phyloP scores from a whole-genome alignment of 768 basidiomycete genomes.

The Mycena latifolia region DNA sequence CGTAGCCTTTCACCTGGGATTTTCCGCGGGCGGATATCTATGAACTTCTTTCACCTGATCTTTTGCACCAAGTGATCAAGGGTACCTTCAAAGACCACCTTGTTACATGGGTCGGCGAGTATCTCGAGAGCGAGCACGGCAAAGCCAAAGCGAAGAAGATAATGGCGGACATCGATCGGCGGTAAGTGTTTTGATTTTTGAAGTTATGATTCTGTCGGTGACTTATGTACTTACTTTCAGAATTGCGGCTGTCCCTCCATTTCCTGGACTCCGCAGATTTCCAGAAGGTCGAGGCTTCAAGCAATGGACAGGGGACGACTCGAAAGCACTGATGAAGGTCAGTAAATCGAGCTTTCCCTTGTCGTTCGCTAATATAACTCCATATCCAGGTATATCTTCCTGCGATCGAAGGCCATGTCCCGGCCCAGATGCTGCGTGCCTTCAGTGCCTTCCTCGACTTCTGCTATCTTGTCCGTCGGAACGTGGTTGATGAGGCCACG shows the following conservation, averaged over 20 bases:
- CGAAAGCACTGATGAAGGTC: constrained; percentile 53
- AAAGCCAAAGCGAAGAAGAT: constrained; percentile 36
- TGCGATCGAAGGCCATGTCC: too few species aligned
- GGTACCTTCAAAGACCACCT: too few species aligned
- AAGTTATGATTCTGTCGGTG: not conserved
- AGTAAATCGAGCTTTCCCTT: too few species aligned
- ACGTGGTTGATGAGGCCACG: constrained; percentile 35
- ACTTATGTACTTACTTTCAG: constrained; percentile 25
- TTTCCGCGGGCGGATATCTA: constrained; percentile 53
- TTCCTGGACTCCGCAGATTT: constrained; percentile 43
- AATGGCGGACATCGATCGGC: constrained; percentile 45
- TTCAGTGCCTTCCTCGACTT: too few species aligned
- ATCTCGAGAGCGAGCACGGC: constrained; percentile 36
- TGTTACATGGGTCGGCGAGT: too few species aligned
- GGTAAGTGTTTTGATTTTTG: constrained; percentile 37
- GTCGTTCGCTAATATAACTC: too few species aligned
- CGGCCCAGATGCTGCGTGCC: too few species aligned
- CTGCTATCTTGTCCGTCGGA: constrained; percentile 36
- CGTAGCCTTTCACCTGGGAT: constrained; percentile 48
- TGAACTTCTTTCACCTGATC: constrained; percentile 43
- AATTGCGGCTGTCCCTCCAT: constrained; percentile 42
- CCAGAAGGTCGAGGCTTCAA: constrained; percentile 45
- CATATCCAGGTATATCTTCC: constrained; percentile 40
- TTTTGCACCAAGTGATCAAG: too few species aligned
- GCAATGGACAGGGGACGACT: constrained; percentile 55